Evolutionary conservation across 208 protist genomes (phyloP).

Genomic region (Herpetomonas tarakana): DNA sequence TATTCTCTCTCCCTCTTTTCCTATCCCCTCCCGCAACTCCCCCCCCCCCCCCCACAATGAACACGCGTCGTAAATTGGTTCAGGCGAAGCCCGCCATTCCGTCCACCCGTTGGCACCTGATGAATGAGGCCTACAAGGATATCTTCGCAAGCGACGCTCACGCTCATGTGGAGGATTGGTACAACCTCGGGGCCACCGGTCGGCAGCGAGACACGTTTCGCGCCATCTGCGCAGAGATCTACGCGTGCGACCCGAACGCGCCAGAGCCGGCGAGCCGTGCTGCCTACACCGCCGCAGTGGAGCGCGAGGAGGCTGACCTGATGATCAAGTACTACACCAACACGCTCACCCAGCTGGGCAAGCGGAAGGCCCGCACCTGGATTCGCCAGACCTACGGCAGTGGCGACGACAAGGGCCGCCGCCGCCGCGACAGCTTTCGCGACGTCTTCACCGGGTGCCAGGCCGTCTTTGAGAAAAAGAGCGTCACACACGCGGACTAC

Average conservation of each 20-base stretch:
- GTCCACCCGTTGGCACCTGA: conserved; percentile 76
- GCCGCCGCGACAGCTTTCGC: conserved; percentile 58
- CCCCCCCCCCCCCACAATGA: too few relatives aligned
- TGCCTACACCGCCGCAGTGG: conserved; percentile 25
- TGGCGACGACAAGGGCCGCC: conserved; percentile 18
- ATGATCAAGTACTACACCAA: conserved; percentile 67
- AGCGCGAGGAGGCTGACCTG: conserved; percentile 47
- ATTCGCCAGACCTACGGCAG: conserved; percentile 41
- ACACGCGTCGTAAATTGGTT: conserved; percentile 64
- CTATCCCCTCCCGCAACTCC: too few relatives aligned
- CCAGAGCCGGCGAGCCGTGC: conserved; percentile 1
- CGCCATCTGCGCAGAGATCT: conserved; percentile 74
- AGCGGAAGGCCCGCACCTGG: conserved; percentile 54
- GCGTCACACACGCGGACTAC: conserved; percentile 69
- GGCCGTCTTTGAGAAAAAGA: conserved; percentile 35
- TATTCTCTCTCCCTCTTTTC: too few relatives aligned
- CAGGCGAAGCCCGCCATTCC: conserved; percentile 38
- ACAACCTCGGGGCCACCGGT: conserved; percentile 78
- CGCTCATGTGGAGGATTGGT: conserved; percentile 81
- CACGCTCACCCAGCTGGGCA: conserved; percentile 50
- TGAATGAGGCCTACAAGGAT: conserved; percentile 70
- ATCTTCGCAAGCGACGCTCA: conserved; percentile 44
- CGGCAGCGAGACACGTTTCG: conserved; percentile 74
- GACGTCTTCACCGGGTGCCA: conserved; percentile 80
- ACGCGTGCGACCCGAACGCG: conserved; percentile 29